Conservation (phyloP, 441 rosid species). For the Pelargonium cotyledonis region DNA sequence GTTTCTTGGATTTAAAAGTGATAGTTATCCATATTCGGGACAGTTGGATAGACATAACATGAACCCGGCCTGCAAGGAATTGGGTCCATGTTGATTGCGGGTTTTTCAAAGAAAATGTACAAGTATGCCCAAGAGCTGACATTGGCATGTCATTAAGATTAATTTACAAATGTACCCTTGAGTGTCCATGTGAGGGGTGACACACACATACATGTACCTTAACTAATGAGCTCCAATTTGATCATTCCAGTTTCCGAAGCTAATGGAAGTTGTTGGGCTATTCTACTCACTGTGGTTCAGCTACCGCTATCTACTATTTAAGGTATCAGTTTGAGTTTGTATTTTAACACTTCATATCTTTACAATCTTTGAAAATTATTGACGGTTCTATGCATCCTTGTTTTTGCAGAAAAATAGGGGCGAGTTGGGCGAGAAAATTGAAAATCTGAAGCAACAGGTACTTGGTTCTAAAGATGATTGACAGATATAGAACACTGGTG, state of each 20-base stretch:
- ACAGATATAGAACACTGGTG: not conserved
- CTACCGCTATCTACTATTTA: not conserved
- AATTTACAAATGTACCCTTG: not conserved
- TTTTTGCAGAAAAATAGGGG: constrained; percentile 60
- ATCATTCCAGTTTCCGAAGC: not conserved
- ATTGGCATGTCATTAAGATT: no score
- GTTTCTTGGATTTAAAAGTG: no score
- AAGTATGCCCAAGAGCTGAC: no score
- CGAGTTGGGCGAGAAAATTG: constrained; percentile 51
- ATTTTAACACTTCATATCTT: not conserved
- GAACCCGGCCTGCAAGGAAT: no score
- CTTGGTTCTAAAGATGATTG: constrained; percentile 55
- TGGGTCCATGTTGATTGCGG: no score
- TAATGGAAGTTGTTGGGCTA: not conserved
- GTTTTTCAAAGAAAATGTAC: no score
- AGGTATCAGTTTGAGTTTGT: not conserved
- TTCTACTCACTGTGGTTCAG: not conserved
- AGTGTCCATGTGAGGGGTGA: no score
- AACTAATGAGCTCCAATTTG: not conserved
- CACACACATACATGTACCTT: no score
- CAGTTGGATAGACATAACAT: no score
- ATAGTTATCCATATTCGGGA: no score
- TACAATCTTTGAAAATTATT: not conserved
- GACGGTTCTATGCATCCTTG: not conserved
- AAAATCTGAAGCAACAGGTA: constrained; percentile 61